phyloP scores from a whole-genome alignment of 2,329 filamentous ascomycete genomes.

The Metarhizium sp. region DNA sequence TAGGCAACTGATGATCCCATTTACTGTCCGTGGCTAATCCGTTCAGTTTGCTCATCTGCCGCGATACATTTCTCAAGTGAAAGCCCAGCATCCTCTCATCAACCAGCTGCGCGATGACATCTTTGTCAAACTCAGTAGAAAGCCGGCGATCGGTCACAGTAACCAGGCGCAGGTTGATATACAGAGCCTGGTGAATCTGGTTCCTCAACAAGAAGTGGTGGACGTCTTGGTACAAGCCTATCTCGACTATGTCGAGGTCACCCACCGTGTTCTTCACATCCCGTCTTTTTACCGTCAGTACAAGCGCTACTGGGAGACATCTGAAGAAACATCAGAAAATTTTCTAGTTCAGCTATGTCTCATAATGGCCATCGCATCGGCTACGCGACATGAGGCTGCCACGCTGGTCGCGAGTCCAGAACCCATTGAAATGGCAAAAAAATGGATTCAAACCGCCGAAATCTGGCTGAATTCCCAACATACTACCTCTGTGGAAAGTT shows the following conservation, averaged over 20 bases:
- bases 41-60: too few relatives aligned
- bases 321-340: background rate
- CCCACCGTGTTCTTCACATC: background rate
- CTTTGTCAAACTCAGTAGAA: too few relatives aligned
- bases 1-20: too few relatives aligned
- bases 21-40: too few relatives aligned
- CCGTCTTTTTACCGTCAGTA: background rate
- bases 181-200: too few relatives aligned
- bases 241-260: background rate
- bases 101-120: too few relatives aligned
- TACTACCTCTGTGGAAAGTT: background rate
- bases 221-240: background rate
- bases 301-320: background rate
- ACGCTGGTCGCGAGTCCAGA: background rate
- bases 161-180: too few relatives aligned
- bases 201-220: too few relatives aligned
- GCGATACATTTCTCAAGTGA: too few relatives aligned
- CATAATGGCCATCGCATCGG: background rate
- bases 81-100: too few relatives aligned
- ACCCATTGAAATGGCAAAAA: background rate
- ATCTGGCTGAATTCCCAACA: background rate
- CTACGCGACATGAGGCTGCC: background rate
- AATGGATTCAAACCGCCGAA: background rate
- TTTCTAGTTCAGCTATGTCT: background rate
- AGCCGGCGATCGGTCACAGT: too few relatives aligned